A percentile compares a stretch with the other conserved stretches of the same genome.
These are phyloP conservation scores for Pelargonium nanum DNA, from an alignment of 345 rosid species.

Conservation along the genomic window DNA sequence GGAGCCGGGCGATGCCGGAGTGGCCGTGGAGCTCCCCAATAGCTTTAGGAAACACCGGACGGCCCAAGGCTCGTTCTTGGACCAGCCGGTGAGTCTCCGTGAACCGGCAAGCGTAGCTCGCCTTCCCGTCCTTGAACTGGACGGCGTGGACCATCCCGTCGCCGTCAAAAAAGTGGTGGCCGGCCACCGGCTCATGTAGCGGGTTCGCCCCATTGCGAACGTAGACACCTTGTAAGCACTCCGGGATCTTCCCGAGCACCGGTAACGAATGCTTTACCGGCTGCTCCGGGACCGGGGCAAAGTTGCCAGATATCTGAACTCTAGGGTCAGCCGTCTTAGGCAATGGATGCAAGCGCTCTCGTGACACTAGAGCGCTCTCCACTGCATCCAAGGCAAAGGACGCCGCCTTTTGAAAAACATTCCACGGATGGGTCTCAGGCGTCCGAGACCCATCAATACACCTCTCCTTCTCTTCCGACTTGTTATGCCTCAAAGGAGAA, in stretches of 20 bases:
- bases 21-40: conserved; percentile 89
- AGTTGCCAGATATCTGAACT: conserved; percentile 80
- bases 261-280: conserved; percentile 41
- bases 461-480: neutral
- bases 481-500: conserved; percentile 11
- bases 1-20: conserved; percentile 56
- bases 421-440: conserved; percentile 28
- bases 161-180: conserved; percentile 91
- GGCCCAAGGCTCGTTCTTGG: conserved; percentile 43
- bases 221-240: conserved; percentile 75
- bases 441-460: no score
- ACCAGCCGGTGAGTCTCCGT: conserved; percentile 36
- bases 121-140: conserved; percentile 37
- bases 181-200: conserved; percentile 66
- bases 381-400: conserved; percentile 51
- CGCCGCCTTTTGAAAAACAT: conserved; percentile 56
- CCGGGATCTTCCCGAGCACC: conserved; percentile 56
- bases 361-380: conserved; percentile 50
- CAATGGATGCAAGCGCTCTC: conserved; percentile 50
- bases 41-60: conserved; percentile 75
- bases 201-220: conserved; percentile 96
- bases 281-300: conserved; percentile 77
- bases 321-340: conserved; percentile 81
- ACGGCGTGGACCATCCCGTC: conserved; percentile 97
- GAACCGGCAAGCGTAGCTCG: conserved; percentile 81